Percentiles rank a stretch among this genome's conserved stretches.
These are phyloP conservation scores for Apiospora sp. DNA, from an alignment of 2,329 filamentous ascomycete genomes.

Conservation along the genomic window DNA sequence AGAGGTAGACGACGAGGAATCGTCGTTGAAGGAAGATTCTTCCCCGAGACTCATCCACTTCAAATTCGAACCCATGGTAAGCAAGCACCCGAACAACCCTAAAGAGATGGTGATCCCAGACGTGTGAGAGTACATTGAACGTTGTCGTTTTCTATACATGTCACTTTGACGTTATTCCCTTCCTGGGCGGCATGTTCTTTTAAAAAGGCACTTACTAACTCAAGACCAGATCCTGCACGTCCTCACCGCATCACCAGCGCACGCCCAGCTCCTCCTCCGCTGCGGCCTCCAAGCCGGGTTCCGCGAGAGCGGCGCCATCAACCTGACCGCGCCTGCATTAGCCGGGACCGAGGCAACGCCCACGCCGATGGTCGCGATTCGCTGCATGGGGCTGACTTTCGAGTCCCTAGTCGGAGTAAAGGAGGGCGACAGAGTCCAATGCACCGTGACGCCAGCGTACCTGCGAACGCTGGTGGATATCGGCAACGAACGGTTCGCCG, in stretches of 20 bases:
- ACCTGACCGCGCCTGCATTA: constrained; percentile 51
- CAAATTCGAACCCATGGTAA: constrained; percentile 95
- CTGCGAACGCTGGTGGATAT: constrained; percentile 72
- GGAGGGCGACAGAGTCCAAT: constrained; percentile 38
- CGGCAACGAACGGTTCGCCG: constrained; percentile 76
- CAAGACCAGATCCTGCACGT: constrained; percentile 81
- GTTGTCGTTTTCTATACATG: neutral
- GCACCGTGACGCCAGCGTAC: constrained; percentile 71
- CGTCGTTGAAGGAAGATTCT: neutral
- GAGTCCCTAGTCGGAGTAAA: constrained; percentile 79
- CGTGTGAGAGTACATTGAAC: no score
- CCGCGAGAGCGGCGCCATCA: constrained; percentile 86
- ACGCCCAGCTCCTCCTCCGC: constrained; percentile 78
- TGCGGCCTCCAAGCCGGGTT: constrained; percentile 85
- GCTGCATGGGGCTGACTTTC: constrained; percentile 82
- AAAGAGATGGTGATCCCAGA: neutral
- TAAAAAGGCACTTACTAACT: neutral
- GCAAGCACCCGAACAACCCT: constrained; percentile 38
- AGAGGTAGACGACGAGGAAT: constrained; percentile 24
- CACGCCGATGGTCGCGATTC: constrained; percentile 81
- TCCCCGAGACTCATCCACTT: constrained; percentile 69
- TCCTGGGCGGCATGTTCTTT: neutral
- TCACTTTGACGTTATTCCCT: neutral
- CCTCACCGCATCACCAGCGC: constrained; percentile 75
- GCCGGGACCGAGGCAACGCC: constrained; percentile 43